A percentile compares a stretch with the other conserved stretches of the same genome.
Evolutionary conservation across 2,329 filamentous ascomycete species (phyloP).

Genomic region (Arthroderma sp.): DNA sequence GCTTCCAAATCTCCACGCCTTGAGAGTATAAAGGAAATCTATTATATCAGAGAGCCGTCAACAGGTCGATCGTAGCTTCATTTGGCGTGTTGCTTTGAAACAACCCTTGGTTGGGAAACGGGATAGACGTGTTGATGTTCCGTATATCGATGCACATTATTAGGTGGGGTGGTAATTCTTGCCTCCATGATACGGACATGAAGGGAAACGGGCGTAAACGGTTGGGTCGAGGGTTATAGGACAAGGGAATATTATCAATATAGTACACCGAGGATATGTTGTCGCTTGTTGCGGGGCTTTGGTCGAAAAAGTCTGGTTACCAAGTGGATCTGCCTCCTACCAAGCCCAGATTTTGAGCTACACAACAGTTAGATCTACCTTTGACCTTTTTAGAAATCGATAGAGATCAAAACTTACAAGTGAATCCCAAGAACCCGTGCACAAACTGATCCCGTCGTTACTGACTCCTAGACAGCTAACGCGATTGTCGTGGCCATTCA

Average conservation of each 20-base stretch:
- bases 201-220: neutral
- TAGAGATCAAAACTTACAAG: slow-evolving; percentile 52
- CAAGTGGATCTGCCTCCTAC: slow-evolving; percentile 31
- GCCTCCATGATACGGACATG: neutral
- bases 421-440: slow-evolving; percentile 98
- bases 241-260: neutral
- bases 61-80: neutral
- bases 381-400: slow-evolving; percentile 1
- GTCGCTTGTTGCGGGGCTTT: too few relatives aligned
- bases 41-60: neutral
- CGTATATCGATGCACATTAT: neutral
- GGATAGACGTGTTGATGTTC: neutral
- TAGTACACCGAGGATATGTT: neutral
- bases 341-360: slow-evolving; percentile 84
- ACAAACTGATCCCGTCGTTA: slow-evolving; percentile 97
- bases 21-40: neutral
- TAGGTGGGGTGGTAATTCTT: neutral
- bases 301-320: neutral
- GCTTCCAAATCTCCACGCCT: neutral
- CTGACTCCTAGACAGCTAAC: slow-evolving; percentile 98
- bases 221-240: neutral
- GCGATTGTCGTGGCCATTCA: slow-evolving; percentile 95
- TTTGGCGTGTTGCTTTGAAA: neutral
- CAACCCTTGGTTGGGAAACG: neutral
- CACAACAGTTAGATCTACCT: slow-evolving; percentile 6